Evolutionary conservation across 192 early-diverging fungal genomes (phyloP).

Genomic region (Coemansia sp.): DNA sequence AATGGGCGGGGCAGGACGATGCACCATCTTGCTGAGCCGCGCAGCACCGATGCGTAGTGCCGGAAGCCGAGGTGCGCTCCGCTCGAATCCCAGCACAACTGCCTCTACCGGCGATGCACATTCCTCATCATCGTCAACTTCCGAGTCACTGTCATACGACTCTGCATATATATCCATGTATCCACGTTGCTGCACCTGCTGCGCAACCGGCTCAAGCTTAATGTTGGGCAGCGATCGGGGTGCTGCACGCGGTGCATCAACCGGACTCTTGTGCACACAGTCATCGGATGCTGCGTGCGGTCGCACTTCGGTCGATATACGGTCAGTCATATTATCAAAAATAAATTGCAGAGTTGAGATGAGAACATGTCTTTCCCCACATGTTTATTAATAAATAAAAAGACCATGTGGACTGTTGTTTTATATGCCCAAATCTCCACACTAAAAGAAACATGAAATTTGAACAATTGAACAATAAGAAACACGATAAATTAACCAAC

Average conservation of each 20-base stretch:
- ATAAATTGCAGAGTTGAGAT: too few relatives aligned
- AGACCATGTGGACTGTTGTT: neutral
- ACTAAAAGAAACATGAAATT: neutral
- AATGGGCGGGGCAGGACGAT: neutral
- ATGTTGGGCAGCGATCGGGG: constrained; percentile 22
- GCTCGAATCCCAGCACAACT: constrained; percentile 23
- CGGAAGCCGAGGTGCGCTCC: constrained; percentile 11
- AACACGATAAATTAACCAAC: neutral
- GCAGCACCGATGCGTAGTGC: constrained; percentile 32
- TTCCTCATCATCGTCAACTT: neutral
- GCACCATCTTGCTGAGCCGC: constrained; percentile 39
- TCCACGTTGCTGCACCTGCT: neutral
- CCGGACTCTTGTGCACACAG: neutral
- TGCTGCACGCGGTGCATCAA: neutral
- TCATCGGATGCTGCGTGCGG: neutral
- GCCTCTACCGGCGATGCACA: constrained; percentile 12
- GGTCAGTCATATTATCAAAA: neutral
- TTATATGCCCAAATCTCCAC: neutral
- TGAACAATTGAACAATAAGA: neutral
- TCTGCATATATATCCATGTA: constrained; percentile 28
- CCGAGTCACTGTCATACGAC: constrained; percentile 17
- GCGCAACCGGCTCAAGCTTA: constrained; percentile 3
- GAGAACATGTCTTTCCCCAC: too few relatives aligned
- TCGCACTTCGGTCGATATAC: neutral
- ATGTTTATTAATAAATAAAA: too few relatives aligned